Evolutionary conservation across 805 yeast species (phyloP).

Genomic region (Clavispora santaluciae): DNA sequence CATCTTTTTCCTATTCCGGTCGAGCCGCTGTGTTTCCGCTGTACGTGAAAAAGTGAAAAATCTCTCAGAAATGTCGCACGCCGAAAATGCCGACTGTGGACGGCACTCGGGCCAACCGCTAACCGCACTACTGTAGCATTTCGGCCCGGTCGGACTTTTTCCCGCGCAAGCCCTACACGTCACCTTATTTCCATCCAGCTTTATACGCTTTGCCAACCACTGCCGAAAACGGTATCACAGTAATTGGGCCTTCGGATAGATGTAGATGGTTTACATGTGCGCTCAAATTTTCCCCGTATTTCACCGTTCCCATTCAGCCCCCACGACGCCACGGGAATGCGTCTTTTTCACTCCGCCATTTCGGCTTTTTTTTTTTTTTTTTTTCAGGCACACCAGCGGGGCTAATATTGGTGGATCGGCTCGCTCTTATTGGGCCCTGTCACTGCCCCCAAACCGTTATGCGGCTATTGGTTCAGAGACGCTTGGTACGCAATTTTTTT

Average conservation of each 20-base stretch:
- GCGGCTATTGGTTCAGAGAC: neutral
- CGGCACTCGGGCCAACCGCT: conserved; percentile 1
- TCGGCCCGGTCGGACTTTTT: conserved; percentile 1
- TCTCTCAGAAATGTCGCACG: conserved; percentile 13
- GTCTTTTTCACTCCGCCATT: neutral
- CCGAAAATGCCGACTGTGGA: conserved; percentile 5
- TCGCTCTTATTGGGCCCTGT: neutral
- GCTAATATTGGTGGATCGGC: neutral
- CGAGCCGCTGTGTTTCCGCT: neutral
- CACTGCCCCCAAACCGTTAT: neutral
- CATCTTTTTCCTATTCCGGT: neutral
- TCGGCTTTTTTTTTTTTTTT: neutral
- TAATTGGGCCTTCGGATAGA: no score
- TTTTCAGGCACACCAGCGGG: neutral
- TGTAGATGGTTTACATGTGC: no score
- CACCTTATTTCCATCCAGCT: neutral
- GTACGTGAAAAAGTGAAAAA: neutral
- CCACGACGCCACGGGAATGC: no score
- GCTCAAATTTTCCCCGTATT: neutral
- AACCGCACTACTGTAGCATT: neutral
- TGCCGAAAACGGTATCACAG: no score
- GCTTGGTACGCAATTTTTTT: neutral
- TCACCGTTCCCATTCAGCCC: no score
- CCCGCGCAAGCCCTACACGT: neutral
- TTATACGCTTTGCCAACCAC: no score